Percentiles rank a stretch among this genome's conserved stretches.
These are phyloP conservation scores for Yarrowia sp. DNA, from an alignment of 805 yeast species.

Conservation along the genomic window DNA sequence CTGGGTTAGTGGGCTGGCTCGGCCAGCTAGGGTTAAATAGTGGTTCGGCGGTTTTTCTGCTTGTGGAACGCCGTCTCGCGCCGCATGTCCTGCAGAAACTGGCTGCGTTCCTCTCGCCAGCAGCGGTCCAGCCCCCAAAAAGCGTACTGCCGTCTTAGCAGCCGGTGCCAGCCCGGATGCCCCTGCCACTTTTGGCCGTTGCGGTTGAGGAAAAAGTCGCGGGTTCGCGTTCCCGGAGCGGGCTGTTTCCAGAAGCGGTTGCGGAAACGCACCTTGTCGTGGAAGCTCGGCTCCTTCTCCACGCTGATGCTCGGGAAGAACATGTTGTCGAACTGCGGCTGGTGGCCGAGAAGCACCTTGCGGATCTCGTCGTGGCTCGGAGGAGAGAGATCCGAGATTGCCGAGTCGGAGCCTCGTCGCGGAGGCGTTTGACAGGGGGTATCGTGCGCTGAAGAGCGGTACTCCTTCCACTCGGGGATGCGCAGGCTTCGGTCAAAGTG, in stretches of 20 bases:
- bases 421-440: constrained; percentile 2
- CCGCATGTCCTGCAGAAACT: constrained; percentile 33
- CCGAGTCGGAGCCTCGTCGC: constrained; percentile 10
- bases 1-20: constrained; percentile 16
- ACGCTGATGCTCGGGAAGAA: not conserved
- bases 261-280: constrained; percentile 20
- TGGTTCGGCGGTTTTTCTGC: constrained; percentile 32
- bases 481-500: constrained; percentile 12
- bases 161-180: constrained; percentile 35
- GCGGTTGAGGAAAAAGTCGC: constrained; percentile 26
- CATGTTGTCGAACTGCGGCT: not conserved
- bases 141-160: constrained; percentile 32
- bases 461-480: constrained; percentile 17
- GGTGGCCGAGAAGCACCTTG: not conserved
- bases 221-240: constrained; percentile 29
- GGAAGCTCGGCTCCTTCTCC: not conserved
- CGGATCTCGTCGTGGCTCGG: constrained; percentile 10
- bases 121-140: constrained; percentile 31
- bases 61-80: constrained; percentile 33
- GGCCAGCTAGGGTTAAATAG: not conserved
- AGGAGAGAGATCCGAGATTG: not conserved
- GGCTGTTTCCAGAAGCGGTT: constrained; percentile 31
- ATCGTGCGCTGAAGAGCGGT: constrained; percentile 1
- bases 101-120: constrained; percentile 34
- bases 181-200: constrained; percentile 27